Percentiles rank a stretch among this genome's conserved stretches.
Conservation (phyloP, 192 early-diverging fungal species). For the Entophlyctis luteolus region DNA sequence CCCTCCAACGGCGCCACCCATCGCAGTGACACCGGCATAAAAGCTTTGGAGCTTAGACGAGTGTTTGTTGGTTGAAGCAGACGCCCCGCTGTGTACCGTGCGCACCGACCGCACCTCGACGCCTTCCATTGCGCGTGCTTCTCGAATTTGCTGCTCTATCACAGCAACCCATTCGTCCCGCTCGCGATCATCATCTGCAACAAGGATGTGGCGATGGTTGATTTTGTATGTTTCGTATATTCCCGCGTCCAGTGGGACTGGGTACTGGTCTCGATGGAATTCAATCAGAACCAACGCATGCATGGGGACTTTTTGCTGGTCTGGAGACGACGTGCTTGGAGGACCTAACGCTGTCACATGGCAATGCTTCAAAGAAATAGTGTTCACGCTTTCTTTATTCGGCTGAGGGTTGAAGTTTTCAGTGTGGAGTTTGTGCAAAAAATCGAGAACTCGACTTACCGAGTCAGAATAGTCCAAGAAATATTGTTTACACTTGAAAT, state of each 20-base stretch:
- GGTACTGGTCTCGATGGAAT: conserved; percentile 42
- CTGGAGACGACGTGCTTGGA: conserved; percentile 23
- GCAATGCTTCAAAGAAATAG: conserved; percentile 73
- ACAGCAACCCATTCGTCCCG: conserved; percentile 87
- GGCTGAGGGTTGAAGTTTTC: conserved; percentile 47
- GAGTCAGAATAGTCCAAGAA: conserved; percentile 80
- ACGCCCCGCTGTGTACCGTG: too few relatives aligned
- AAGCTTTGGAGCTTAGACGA: too few relatives aligned
- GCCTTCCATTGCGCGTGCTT: conserved; percentile 28
- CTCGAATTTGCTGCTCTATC: conserved; percentile 52
- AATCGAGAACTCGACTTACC: background rate
- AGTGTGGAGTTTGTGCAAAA: background rate
- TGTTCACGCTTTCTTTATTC: conserved; percentile 64
- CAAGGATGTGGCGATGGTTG: conserved; percentile 71
- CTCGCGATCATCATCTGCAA: conserved; percentile 83
- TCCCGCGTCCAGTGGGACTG: conserved; percentile 12
- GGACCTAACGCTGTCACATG: conserved; percentile 50
- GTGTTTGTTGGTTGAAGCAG: too few relatives aligned
- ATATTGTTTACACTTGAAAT: conserved; percentile 48
- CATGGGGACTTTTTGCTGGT: conserved; percentile 63
- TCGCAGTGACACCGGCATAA: too few relatives aligned
- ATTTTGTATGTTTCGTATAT: conserved; percentile 50
- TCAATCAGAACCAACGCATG: conserved; percentile 87
- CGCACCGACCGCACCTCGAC: too few relatives aligned
- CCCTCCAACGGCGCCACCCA: too few relatives aligned